Evolutionary conservation across 2,329 filamentous ascomycete genomes (phyloP).

Genomic region (Rugonectria rugulosa): DNA sequence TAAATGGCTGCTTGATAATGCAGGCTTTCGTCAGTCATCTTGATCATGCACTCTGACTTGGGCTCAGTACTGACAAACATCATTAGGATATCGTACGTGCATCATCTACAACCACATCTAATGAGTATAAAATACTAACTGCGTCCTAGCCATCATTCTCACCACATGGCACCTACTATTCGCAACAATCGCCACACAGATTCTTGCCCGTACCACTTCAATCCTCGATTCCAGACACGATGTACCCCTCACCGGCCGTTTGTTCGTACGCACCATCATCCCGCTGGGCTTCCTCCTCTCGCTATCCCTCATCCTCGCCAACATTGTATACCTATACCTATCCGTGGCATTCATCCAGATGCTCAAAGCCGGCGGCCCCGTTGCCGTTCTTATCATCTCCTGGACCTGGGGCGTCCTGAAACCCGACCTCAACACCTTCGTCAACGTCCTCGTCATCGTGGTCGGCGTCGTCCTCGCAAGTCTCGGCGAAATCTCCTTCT

Average conservation of each 20-base stretch:
- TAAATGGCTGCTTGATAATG: slow-evolving; percentile 83
- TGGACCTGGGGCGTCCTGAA: slow-evolving; percentile 4
- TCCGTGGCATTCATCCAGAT: slow-evolving; percentile 11
- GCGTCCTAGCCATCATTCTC: slow-evolving; percentile 7
- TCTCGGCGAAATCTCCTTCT: slow-evolving; percentile 8
- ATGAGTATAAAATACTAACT: not conserved
- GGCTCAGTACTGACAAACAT: slow-evolving; percentile 11
- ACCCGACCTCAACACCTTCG: not conserved
- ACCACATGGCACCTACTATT: slow-evolving; percentile 30
- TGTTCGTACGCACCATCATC: slow-evolving; percentile 5
- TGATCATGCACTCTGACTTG: not conserved
- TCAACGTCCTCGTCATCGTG: slow-evolving; percentile 7
- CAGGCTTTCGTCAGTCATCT: slow-evolving; percentile 71
- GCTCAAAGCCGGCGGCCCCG: slow-evolving; percentile 7
- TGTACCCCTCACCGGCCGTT: slow-evolving; percentile 11
- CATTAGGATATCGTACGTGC: slow-evolving; percentile 44
- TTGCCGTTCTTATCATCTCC: slow-evolving; percentile 9
- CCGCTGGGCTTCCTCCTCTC: slow-evolving; percentile 9
- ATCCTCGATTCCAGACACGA: slow-evolving; percentile 25
- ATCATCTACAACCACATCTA: not conserved
- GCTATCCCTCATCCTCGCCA: slow-evolving; percentile 6
- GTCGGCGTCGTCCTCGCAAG: slow-evolving; percentile 4
- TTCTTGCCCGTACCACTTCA: slow-evolving; percentile 24
- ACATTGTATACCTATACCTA: slow-evolving; percentile 12
- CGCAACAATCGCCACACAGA: slow-evolving; percentile 23